Evolutionary conservation across 192 early-diverging fungal genomes (phyloP), one percentile per base, ranked within the genome.

Genomic region (Coemansia guatemalensis): DNA sequence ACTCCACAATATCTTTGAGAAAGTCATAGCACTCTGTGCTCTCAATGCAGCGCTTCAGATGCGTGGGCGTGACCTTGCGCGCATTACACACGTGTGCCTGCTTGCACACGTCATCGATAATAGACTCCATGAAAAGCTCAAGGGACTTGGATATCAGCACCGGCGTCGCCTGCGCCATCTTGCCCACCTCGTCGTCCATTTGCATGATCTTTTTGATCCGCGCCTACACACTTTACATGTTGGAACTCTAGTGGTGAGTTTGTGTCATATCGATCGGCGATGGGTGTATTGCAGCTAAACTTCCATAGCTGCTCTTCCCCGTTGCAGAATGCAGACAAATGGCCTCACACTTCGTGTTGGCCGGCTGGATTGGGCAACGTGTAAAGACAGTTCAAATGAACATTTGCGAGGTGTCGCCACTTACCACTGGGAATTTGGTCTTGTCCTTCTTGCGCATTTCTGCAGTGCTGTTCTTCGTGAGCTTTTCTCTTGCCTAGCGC

Each of bases 191-290:
- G 53, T 99, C 97, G 75, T 99, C 97, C 79, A 91, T 87, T 70
- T 97, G 93, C 97, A 99, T 99, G 62, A 99, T 99, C 87, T 97
- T 96, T 73, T 99, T 99, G 83, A 99, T 99, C 39, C 97, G 90
- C 20, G 95, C 96, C 95, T 98, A 81, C 49, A 48, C 17, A 44
- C 9, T 12, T 39, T 39, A 39, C 35, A 39, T 39, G 9, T 39
- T 11, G 9, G 9, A 39, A 12, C 11, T 39, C 35, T 8, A 4
- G 35, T 8, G 9, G 35, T 39, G 5, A 39, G 9, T 11, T 12
- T 39, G 35, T 12, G 35, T 39, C 11, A 39, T 39, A 12, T 39
- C 35, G 11, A 39, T 39, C 9, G 35, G 11, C 35, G 35, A 12
- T 12, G 11, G 9, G 4, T 11, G 35, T 39, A 8, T 12, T 12